These are phyloP conservation scores for Daphne laureola DNA, from an alignment of 441 rosid species.

Conservation along the genomic window DNA sequence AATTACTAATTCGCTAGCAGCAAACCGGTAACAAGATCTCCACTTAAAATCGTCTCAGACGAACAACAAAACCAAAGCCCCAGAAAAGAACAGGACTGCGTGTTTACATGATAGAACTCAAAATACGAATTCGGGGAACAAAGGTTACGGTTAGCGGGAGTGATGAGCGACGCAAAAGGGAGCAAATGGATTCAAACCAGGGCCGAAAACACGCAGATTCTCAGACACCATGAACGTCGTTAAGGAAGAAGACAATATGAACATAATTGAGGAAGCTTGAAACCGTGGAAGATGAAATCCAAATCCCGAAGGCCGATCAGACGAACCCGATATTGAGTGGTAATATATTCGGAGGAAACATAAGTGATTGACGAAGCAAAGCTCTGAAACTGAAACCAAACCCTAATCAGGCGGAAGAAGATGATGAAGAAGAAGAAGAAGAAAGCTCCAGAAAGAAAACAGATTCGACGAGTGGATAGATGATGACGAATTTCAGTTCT, in stretches of 20 bases:
- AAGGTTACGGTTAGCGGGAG: conserved; percentile 41
- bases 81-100: not conserved
- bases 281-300: conserved; percentile 7
- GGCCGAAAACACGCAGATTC: conserved; percentile 70
- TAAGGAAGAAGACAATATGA: conserved; percentile 28
- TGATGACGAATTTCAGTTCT: too few relatives aligned
- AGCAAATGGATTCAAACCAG: conserved; percentile 80
- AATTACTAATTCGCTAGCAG: not conserved
- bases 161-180: conserved; percentile 87
- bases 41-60: too few relatives aligned
- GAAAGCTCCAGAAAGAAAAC: too few relatives aligned
- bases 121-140: not conserved
- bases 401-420: not conserved
- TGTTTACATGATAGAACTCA: conserved; percentile 15
- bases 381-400: not conserved
- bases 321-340: conserved; percentile 18
- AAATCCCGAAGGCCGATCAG: not conserved
- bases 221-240: conserved; percentile 29
- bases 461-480: too few relatives aligned
- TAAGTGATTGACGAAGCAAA: conserved; percentile 7
- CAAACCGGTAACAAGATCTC: too few relatives aligned
- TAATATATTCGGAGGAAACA: conserved; percentile 17
- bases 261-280: conserved; percentile 32
- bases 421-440: too few relatives aligned
- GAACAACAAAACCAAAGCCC: too few relatives aligned